These are phyloP conservation scores for Arthrobotrys pseudoclavata DNA, from an alignment of 2,329 filamentous ascomycete genomes.

Conservation along the genomic window DNA sequence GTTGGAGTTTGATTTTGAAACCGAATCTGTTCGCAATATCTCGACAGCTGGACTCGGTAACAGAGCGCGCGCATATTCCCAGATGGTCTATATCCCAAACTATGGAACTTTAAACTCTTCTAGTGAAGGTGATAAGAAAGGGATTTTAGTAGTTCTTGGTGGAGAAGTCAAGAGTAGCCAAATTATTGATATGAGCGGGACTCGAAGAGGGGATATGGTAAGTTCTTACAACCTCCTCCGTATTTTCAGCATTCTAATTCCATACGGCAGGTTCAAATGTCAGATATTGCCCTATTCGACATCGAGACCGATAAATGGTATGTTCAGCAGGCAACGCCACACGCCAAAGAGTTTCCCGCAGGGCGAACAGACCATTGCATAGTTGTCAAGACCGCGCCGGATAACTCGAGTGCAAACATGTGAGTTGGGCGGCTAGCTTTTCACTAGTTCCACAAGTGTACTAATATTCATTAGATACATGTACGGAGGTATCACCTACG, in stretches of 20 bases:
- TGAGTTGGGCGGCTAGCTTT: conserved; percentile 10
- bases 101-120: conserved; percentile 28
- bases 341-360: conserved; percentile 45
- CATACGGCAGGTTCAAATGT: conserved; percentile 42
- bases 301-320: conserved; percentile 46
- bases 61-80: conserved; percentile 48
- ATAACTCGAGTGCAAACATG: conserved; percentile 49
- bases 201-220: conserved; percentile 47
- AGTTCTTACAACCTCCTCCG: neutral
- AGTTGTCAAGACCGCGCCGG: conserved; percentile 38
- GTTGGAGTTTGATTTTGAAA: conserved; percentile 54
- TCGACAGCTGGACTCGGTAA: conserved; percentile 38
- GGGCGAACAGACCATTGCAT: conserved; percentile 51
- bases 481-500: conserved; percentile 46
- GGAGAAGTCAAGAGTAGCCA: conserved; percentile 56
- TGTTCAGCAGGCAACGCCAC: conserved; percentile 49
- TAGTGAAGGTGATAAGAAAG: conserved; percentile 13
- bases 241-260: neutral
- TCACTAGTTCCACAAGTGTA: neutral
- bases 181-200: conserved; percentile 53
- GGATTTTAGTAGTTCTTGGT: conserved; percentile 42
- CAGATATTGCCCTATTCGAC: conserved; percentile 50
- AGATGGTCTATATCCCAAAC: conserved; percentile 48
- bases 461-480: conserved; percentile 40
- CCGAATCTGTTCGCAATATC: conserved; percentile 51